Evolutionary conservation across 73 alveolate species (phyloP).

Genomic region (Stentor coeruleus): DNA sequence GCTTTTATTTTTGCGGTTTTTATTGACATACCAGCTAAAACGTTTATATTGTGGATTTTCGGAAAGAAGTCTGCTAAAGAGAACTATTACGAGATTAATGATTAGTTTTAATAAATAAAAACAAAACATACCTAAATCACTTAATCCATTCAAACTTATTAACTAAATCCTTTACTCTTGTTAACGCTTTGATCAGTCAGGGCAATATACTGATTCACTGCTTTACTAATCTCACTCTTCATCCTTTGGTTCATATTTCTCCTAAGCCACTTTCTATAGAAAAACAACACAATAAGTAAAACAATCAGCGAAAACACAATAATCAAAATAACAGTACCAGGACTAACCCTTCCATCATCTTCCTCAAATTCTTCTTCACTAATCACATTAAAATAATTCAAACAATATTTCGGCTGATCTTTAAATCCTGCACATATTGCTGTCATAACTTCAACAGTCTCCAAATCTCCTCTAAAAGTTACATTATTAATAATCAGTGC

Average conservation of each 20-base stretch:
- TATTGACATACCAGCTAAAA: constrained; percentile 9
- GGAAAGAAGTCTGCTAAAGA: not conserved
- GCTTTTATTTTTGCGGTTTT: not conserved
- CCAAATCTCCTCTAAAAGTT: constrained; percentile 49
- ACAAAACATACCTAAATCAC: too few species aligned
- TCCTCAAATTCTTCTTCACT: not conserved
- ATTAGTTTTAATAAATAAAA: too few species aligned
- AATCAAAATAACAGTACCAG: not conserved
- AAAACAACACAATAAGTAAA: constrained; percentile 1
- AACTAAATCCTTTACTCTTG: too few species aligned
- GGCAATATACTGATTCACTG: constrained; percentile 29
- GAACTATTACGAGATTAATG: not conserved
- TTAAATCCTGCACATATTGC: constrained; percentile 59
- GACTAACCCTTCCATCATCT: not conserved
- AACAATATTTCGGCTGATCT: constrained; percentile 31
- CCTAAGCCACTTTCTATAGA: constrained; percentile 28
- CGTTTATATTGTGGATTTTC: not conserved
- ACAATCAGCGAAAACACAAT: not conserved
- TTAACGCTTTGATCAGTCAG: not conserved
- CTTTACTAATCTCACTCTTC: constrained; percentile 12
- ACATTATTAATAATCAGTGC: constrained; percentile 41
- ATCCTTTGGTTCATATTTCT: constrained; percentile 4
- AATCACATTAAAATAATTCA: not conserved
- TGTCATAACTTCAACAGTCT: constrained; percentile 30
- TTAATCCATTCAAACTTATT: too few species aligned